Conservation (phyloP, 352 stramenopile genomes). For the Peronospora tabacina region DNA sequence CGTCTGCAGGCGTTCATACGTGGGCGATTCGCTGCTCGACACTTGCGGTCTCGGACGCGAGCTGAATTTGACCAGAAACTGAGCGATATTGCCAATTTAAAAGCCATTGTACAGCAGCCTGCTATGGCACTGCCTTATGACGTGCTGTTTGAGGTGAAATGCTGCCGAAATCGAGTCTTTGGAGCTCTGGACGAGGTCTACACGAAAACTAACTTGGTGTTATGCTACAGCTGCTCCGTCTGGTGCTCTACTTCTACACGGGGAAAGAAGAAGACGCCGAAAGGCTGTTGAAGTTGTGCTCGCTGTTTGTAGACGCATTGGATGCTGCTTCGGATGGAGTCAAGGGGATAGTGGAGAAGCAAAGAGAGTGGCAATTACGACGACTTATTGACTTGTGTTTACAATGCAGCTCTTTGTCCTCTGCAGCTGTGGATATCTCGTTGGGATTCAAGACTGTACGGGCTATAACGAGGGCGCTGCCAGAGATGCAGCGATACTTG, state of each 20-base stretch:
- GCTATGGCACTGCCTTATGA: conserved; percentile 42
- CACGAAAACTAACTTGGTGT: conserved; percentile 6
- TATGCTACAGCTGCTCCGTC: conserved; percentile 30
- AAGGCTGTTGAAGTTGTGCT: conserved; percentile 24
- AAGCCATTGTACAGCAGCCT: conserved; percentile 44
- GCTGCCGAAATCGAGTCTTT: not conserved
- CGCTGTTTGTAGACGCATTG: conserved; percentile 25
- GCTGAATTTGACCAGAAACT: conserved; percentile 49
- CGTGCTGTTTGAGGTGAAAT: conserved; percentile 37
- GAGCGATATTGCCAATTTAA: conserved; percentile 44
- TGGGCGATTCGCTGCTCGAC: conserved; percentile 23
- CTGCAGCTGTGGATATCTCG: not conserved
- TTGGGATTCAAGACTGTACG: conserved; percentile 14
- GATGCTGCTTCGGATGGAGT: conserved; percentile 14
- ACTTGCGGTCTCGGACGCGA: conserved; percentile 9
- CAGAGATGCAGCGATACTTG: conserved; percentile 32
- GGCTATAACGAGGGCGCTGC: conserved; percentile 14
- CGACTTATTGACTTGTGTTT: conserved; percentile 44
- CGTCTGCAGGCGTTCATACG: conserved; percentile 42
- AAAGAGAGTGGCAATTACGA: conserved; percentile 33
- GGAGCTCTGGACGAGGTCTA: not conserved
- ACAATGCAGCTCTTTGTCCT: conserved; percentile 20
- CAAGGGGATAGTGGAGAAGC: conserved; percentile 6
- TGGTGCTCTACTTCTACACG: conserved; percentile 39
- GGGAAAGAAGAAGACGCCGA: conserved; percentile 20